Evolutionary conservation across 345 rosid genomes (phyloP).

Genomic region (Arabidopsis thaliana): DNA sequence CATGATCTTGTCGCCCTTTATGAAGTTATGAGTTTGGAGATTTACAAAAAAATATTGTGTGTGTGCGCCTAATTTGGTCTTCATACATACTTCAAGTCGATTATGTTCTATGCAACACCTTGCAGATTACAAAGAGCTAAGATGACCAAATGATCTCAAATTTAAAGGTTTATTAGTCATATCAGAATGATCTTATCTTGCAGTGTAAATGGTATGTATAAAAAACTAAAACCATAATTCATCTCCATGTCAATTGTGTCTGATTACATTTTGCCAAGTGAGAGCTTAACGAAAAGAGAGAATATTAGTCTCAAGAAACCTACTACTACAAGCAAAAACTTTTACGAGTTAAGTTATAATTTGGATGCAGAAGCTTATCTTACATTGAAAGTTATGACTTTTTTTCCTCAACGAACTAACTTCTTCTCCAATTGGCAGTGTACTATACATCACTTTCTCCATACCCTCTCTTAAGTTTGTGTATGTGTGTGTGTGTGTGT

Average conservation of each 20-base stretch:
- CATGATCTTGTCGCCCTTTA: constrained; percentile 16
- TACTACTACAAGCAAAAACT: constrained; percentile 5
- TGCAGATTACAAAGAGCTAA: background rate
- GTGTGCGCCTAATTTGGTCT: background rate
- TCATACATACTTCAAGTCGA: background rate
- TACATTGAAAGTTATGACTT: background rate
- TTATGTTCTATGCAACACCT: background rate
- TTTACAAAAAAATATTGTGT: background rate
- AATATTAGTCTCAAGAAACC: constrained; percentile 3
- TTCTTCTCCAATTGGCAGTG: constrained; percentile 18
- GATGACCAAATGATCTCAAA: background rate
- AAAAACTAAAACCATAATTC: background rate
- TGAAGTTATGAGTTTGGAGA: constrained; percentile 25
- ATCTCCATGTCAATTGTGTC: background rate
- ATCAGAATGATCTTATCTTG: background rate
- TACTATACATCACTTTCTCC: constrained; percentile 37
- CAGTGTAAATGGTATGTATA: background rate
- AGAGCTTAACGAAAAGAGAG: constrained; percentile 7
- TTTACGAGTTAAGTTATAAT: background rate
- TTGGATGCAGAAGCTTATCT: constrained; percentile 18
- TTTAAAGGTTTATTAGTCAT: background rate
- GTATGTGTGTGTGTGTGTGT: constrained; percentile 25
- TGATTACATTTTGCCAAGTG: constrained; percentile 28
- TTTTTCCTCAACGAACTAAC: constrained; percentile 7
- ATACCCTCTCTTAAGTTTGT: constrained; percentile 21